Conservation (phyloP, 352 stramenopile species). For the Phytophthora sojae region DNA sequence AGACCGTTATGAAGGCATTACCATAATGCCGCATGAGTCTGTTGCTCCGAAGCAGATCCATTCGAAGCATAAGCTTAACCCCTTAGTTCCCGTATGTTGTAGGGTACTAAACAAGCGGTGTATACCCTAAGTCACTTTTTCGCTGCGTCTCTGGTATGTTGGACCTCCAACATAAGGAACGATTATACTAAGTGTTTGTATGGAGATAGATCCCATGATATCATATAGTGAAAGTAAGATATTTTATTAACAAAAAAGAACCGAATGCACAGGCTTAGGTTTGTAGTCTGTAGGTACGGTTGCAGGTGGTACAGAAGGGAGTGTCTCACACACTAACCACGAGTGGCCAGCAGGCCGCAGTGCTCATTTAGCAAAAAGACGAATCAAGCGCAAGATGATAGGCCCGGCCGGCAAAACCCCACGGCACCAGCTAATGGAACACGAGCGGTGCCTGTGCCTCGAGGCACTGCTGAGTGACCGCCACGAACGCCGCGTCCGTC, state of each 20-base stretch:
- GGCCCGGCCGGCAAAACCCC: not conserved
- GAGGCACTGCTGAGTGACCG: slow-evolving; percentile 4
- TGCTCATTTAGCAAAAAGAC: slow-evolving; percentile 8
- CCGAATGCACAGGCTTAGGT: slow-evolving; percentile 18
- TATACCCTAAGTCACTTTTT: too few species aligned
- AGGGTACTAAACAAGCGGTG: too few species aligned
- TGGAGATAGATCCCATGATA: not conserved
- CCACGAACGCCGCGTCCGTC: not conserved
- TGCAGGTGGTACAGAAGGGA: not conserved
- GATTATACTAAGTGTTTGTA: slow-evolving; percentile 16
- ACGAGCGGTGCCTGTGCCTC: not conserved
- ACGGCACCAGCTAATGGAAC: not conserved
- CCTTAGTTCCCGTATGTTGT: too few species aligned
- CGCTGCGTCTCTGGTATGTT: too few species aligned
- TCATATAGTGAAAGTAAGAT: slow-evolving; percentile 1
- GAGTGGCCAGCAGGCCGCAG: not conserved
- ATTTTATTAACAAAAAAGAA: not conserved
- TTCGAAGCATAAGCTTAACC: too few species aligned
- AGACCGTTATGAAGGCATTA: too few species aligned
- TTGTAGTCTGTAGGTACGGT: not conserved
- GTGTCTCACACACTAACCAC: not conserved
- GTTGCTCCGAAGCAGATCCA: too few species aligned
- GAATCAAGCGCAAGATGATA: not conserved
- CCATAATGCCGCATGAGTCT: too few species aligned
- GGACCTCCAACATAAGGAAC: too few species aligned